phyloP scores from a whole-genome alignment of 2,329 filamentous ascomycete species.

The Zymoseptoria crescenta region DNA sequence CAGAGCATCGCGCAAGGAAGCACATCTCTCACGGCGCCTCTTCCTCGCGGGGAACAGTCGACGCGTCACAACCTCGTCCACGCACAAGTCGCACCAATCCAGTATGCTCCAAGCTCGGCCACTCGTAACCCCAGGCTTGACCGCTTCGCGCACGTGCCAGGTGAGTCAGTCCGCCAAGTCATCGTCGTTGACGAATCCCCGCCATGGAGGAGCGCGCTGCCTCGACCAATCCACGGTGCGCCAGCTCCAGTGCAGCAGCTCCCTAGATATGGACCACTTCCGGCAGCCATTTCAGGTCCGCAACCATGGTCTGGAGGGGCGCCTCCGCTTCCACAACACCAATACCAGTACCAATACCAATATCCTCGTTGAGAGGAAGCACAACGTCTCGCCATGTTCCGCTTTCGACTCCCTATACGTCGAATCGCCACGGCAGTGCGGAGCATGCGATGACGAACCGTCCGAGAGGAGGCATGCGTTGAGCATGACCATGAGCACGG shows the following conservation, averaged over 20 bases:
- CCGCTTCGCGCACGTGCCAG: background rate
- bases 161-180: background rate
- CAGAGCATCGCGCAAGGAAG: background rate
- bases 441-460: background rate
- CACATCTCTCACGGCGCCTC: background rate
- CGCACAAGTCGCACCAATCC: constrained; percentile 18
- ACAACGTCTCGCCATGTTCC: background rate
- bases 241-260: constrained; percentile 28
- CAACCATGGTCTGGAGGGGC: background rate
- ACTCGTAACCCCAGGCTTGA: constrained; percentile 1
- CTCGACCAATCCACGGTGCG: constrained; percentile 26
- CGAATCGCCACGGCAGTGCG: background rate
- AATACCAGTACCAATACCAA: constrained; percentile 15
- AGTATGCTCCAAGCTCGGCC: constrained; percentile 11
- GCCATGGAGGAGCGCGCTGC: constrained; percentile 3
- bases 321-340: background rate
- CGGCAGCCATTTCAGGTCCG: background rate
- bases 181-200: constrained; percentile 8
- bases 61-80: constrained; percentile 10
- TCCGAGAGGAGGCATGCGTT: background rate
- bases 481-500: background rate
- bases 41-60: background rate
- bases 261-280: constrained; percentile 3
- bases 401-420: background rate
- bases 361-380: constrained; percentile 14